Conservation (phyloP, 805 yeast genomes). For the Candida ovalis region DNA sequence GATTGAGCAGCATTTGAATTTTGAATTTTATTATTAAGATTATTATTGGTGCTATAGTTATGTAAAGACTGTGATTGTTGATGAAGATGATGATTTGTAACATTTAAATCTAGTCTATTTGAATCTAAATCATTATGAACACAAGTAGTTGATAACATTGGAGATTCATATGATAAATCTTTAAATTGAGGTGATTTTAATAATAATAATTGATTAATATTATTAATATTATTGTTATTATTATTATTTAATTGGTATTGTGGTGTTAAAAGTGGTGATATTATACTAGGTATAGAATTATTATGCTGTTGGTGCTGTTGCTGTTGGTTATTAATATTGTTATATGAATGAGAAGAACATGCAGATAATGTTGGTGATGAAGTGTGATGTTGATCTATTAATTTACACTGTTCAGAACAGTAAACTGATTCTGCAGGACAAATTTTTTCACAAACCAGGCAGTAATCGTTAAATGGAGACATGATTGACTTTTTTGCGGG, state of each 20-base stretch:
- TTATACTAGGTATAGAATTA: slow-evolving; percentile 15
- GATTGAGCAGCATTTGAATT: slow-evolving; percentile 18
- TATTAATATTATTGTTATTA: background rate
- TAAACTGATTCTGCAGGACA: slow-evolving; percentile 30
- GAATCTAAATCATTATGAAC: slow-evolving; percentile 26
- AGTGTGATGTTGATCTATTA: slow-evolving; percentile 21
- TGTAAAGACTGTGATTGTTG: background rate
- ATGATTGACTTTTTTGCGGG: slow-evolving; percentile 24
- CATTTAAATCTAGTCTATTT: slow-evolving; percentile 30
- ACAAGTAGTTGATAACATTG: slow-evolving; percentile 22
- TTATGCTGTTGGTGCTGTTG: slow-evolving; percentile 6
- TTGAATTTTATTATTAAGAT: background rate
- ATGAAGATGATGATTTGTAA: background rate
- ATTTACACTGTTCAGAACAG: slow-evolving; percentile 31
- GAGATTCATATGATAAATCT: slow-evolving; percentile 31
- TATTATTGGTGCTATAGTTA: background rate
- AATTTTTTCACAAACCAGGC: slow-evolving; percentile 34
- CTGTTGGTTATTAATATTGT: slow-evolving; percentile 2
- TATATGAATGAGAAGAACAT: slow-evolving; percentile 13
- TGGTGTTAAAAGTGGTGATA: slow-evolving; percentile 31
- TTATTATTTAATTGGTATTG: slow-evolving; percentile 12
- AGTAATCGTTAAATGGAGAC: slow-evolving; percentile 39
- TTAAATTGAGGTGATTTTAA: slow-evolving; percentile 23
- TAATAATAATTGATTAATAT: background rate
- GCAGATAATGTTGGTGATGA: slow-evolving; percentile 24